Evolutionary conservation across 305 asterid species (phyloP).

Genomic region (Fraxinus dipetala): DNA sequence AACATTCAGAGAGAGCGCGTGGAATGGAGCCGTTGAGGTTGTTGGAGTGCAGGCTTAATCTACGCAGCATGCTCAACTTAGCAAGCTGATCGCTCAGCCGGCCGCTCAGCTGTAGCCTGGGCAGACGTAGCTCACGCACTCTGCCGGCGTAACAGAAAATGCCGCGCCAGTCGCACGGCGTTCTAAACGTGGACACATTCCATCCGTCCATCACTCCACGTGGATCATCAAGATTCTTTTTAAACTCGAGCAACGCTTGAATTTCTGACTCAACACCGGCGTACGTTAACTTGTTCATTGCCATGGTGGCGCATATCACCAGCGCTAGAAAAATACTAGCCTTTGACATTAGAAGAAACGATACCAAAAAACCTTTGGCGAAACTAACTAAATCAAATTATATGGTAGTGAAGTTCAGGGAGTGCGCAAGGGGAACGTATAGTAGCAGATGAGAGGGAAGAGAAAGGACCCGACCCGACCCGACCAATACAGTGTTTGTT

Average conservation of each 20-base stretch:
- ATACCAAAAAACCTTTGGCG: neutral
- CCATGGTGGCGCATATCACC: slow-evolving; percentile 27
- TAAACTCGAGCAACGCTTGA: slow-evolving; percentile 51
- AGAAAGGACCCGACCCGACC: slow-evolving; percentile 37
- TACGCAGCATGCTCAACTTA: slow-evolving; percentile 48
- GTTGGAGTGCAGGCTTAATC: slow-evolving; percentile 70
- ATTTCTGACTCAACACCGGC: slow-evolving; percentile 41
- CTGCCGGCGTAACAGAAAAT: slow-evolving; percentile 48
- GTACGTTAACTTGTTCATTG: slow-evolving; percentile 23
- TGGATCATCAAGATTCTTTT: slow-evolving; percentile 54
- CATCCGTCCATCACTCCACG: slow-evolving; percentile 60
- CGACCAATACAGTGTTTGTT: slow-evolving; percentile 20
- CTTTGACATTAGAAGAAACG: slow-evolving; percentile 46
- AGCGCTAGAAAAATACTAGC: slow-evolving; percentile 36
- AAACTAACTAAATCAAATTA: neutral
- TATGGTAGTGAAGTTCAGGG: slow-evolving; percentile 4
- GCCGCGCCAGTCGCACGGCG: slow-evolving; percentile 93
- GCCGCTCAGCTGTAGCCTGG: slow-evolving; percentile 62
- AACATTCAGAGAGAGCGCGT: slow-evolving; percentile 41
- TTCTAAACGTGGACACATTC: slow-evolving; percentile 51
- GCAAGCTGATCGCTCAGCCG: slow-evolving; percentile 35
- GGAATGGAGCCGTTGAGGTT: slow-evolving; percentile 64
- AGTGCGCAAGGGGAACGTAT: slow-evolving; percentile 39
- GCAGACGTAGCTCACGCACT: slow-evolving; percentile 66
- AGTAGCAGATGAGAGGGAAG: slow-evolving; percentile 22